A percentile compares a stretch with the other conserved stretches of the same genome.
Conservation (phyloP, 306 rosid genomes). For the Malus orientalis region DNA sequence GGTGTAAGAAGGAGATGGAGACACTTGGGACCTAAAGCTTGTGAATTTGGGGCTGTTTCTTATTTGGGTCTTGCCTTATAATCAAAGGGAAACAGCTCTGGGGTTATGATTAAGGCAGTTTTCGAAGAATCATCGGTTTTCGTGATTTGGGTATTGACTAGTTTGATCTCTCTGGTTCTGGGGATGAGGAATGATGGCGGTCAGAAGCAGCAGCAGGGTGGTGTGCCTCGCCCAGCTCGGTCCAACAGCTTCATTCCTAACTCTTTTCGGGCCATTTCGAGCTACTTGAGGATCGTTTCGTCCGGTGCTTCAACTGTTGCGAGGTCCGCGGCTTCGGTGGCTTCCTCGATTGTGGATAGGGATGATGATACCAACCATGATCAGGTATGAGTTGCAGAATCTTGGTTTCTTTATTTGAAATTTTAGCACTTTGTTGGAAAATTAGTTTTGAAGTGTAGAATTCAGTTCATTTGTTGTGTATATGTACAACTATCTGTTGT, state of each 20-base stretch:
- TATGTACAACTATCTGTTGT: background rate
- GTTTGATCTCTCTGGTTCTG: slow-evolving; percentile 41
- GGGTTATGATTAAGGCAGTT: slow-evolving; percentile 62
- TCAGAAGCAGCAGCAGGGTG: slow-evolving; percentile 63
- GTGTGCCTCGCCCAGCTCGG: slow-evolving; percentile 39
- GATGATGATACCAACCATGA: slow-evolving; percentile 63
- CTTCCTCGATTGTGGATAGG: slow-evolving; percentile 79
- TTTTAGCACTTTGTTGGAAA: background rate
- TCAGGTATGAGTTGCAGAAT: slow-evolving; percentile 46
- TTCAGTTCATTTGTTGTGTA: slow-evolving; percentile 15
- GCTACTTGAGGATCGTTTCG: slow-evolving; percentile 79
- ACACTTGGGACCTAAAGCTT: slow-evolving; percentile 34
- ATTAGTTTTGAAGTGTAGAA: slow-evolving; percentile 4
- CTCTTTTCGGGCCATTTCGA: slow-evolving; percentile 78
- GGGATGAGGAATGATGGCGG: slow-evolving; percentile 91
- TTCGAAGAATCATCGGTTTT: slow-evolving; percentile 41
- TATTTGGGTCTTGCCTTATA: slow-evolving; percentile 18
- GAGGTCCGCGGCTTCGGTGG: slow-evolving; percentile 85
- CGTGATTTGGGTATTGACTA: slow-evolving; percentile 34
- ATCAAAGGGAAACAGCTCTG: slow-evolving; percentile 37
- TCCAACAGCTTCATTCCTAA: slow-evolving; percentile 67
- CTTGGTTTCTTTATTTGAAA: background rate
- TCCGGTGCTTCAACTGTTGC: slow-evolving; percentile 96
- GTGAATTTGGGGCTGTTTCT: slow-evolving; percentile 42
- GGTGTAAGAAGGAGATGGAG: slow-evolving; percentile 34